Evolutionary conservation across 768 basidiomycete species (phyloP), one percentile per base, ranked within the genome.

Genomic region (Tricholomella constricta): DNA sequence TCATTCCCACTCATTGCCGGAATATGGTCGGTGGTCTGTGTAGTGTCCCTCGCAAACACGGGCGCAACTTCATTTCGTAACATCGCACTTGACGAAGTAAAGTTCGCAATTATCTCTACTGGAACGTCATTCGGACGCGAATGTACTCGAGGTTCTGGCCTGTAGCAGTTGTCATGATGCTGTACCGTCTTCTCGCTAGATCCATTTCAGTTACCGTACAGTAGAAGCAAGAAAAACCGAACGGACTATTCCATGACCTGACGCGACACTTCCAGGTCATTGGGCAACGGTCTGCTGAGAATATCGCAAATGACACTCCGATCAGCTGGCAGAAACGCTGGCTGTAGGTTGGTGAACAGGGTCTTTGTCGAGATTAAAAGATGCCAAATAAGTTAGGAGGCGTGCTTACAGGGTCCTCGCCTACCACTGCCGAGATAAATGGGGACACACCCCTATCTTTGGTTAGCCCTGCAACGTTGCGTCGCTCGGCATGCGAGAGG

Each of bases 291-390:
- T 48, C 87, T 67, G 31, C 70, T 69, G 1, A 91, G 65, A 17
- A 93, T 78, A n/a, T 63, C 68, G 5, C 82, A 79, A 15, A 87
- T 73, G 8, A 81, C 73, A 32, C 65, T 65, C 15, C 81, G 72
- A 45, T 84, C 80, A 8, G 61, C 60, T 12, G 62, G 41, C 17
- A 71, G 62, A 51, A 89, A 67, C 27, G 70, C 67, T 15, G 83
- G 73, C 5, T 69, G 71, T 27, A 69, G 63, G 14, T 71, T 65
- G 14, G 69, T 73, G 60, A 89, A 84, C 8, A 83, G 56, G 19
- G 59, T 56, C 76, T 72, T 53, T n/a, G 26, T 22, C 22, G 37
- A 31, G 48, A 49, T 35, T 12, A 49, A 35, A 32, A 32, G 52
- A 44, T 23, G 46, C 48, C 25, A 40, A 51, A 43, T n/a, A 14